Evolutionary conservation across 257 asterid species (phyloP).

Genomic region (Coffea canephora): DNA sequence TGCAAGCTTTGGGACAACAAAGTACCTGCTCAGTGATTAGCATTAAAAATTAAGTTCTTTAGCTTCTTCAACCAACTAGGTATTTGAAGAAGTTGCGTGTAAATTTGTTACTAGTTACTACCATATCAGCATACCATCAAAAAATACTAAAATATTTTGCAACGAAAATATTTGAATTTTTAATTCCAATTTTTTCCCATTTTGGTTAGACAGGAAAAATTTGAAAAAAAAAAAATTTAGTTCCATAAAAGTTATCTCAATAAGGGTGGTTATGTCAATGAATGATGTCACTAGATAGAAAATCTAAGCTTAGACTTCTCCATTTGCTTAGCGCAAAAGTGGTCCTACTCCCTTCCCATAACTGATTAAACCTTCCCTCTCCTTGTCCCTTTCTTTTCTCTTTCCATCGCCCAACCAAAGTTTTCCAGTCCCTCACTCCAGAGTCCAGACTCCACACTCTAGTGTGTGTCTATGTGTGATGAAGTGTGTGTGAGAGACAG

Average conservation of each 20-base stretch:
- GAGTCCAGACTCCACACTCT: neutral
- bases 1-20: neutral
- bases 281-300: neutral
- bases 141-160: neutral
- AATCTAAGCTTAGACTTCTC: neutral
- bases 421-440: slow-evolving; percentile 12
- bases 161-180: neutral
- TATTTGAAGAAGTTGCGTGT: neutral
- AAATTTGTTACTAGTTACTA: neutral
- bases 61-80: neutral
- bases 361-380: slow-evolving; percentile 5
- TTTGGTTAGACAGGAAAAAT: neutral
- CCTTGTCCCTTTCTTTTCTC: slow-evolving; percentile 14
- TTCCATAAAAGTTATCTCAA: neutral
- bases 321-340: neutral
- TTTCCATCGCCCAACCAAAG: slow-evolving; percentile 10
- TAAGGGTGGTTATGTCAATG: neutral
- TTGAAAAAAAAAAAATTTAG: too few species aligned
- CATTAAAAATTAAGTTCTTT: neutral
- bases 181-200: neutral
- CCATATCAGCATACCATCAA: too few species aligned
- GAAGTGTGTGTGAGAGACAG: neutral
- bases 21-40: neutral
- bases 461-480: neutral
- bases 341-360: slow-evolving; percentile 1